Conservation (phyloP, 345 rosid genomes). For the Heritiera littoralis region DNA sequence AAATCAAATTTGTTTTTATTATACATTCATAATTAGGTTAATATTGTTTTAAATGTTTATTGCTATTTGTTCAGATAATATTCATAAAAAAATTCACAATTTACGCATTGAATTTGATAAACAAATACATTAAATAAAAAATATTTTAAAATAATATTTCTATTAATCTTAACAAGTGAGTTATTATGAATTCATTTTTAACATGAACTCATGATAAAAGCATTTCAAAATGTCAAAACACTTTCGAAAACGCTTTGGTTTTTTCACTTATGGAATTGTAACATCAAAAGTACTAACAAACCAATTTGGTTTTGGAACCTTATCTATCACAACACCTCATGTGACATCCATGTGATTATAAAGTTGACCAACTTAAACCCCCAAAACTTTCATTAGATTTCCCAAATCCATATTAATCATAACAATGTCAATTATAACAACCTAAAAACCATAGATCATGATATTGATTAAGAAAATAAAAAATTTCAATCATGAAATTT, state of each 20-base stretch:
- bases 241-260: not conserved
- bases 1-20: too few species aligned
- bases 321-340: not conserved
- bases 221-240: not conserved
- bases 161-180: not conserved
- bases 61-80: too few species aligned
- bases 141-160: too few species aligned
- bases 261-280: not conserved
- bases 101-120: too few species aligned
- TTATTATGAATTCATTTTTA: not conserved
- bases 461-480: not conserved
- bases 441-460: not conserved
- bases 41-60: too few species aligned
- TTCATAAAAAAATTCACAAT: too few species aligned
- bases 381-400: not conserved
- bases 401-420: not conserved
- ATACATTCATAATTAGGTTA: too few species aligned
- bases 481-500: not conserved
- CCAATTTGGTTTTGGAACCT: not conserved
- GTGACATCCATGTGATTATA: not conserved
- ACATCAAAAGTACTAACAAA: not conserved
- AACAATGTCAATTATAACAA: not conserved
- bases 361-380: conserved; percentile 1
- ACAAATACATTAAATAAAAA: too few species aligned
- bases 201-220: not conserved